Conservation (phyloP, 164 flowering plant genomes). For the Nymphaea thermarum region DNA sequence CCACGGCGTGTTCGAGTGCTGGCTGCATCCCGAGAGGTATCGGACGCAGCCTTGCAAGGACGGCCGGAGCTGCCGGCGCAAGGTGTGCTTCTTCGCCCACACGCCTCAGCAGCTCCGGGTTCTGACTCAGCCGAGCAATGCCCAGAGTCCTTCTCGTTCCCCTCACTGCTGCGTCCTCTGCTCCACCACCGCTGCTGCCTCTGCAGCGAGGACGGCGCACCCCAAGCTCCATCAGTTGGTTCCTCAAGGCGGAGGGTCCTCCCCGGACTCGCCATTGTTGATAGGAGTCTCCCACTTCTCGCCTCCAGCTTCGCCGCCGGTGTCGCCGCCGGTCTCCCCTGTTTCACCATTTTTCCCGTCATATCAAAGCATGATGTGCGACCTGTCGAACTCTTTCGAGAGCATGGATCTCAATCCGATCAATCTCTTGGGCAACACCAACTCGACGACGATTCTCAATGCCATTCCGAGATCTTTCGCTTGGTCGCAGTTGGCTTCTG, state of each 20-base stretch:
- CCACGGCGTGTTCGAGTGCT: constrained; percentile 87
- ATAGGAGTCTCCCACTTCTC: constrained; percentile 3
- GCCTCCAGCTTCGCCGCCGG: constrained; percentile 4
- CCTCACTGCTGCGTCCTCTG: background rate
- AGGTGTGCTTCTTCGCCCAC: constrained; percentile 90
- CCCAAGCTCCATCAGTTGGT: background rate
- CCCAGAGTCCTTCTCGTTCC: constrained; percentile 23
- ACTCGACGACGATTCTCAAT: background rate
- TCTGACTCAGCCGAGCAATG: constrained; percentile 19
- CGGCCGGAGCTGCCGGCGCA: constrained; percentile 54
- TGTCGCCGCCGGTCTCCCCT: background rate
- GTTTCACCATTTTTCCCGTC: background rate
- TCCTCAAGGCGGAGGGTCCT: background rate
- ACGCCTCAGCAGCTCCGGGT: constrained; percentile 56
- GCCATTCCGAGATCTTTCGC: background rate
- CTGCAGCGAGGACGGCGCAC: background rate
- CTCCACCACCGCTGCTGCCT: background rate
- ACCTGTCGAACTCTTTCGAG: constrained; percentile 3
- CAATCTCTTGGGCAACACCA: background rate
- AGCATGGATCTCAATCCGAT: background rate
- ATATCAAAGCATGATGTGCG: background rate
- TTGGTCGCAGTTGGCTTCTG: background rate
- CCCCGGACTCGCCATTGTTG: constrained; percentile 1
- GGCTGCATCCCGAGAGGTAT: constrained; percentile 86
- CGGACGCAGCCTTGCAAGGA: constrained; percentile 85